Evolutionary conservation across 2,329 filamentous ascomycete genomes (phyloP), one percentile per base, ranked within the genome.

Genomic region (Aureobasidium uvarum): DNA sequence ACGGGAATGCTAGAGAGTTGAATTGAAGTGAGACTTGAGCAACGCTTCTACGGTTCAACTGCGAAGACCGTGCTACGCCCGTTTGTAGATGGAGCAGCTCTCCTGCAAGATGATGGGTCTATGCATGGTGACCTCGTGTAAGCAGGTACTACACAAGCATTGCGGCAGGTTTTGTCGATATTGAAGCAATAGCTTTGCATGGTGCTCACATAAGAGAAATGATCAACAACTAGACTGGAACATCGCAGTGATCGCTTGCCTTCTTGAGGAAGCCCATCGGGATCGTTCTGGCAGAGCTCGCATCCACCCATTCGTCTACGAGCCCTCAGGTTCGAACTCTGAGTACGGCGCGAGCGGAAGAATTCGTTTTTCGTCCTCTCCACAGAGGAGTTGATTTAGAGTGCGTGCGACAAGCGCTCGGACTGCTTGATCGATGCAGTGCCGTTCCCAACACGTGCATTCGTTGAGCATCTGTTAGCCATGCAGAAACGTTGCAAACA

Each of bases 121-220:
- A 48, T 60, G 56, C 56, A 48, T 60, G 56, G 56, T 46, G 56
- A 60, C 43, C 56, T 60, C 56, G 56, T 60, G 56, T 60, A 60
- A 46, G 56, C 56, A 48, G 28, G 56, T 46, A 23, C 33, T 14
- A 20, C 36, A 25, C 39, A 43, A 11, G 54, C n/a, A 31, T 25
- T 20, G 8, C 14, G 54, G 56, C 28, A 46, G 28, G 43, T 23
- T 23, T 36, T 60, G 39, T 60, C 56, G 56, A 38, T 60, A 33
- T 38, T 46, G 56, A 14, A 48, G 56, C 25, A 41, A 48, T 60
- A 60, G 56, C 56, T 46, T 31, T 18, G 56, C 56, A 60, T 60
- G 38, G 3, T 45, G 18, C 28, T 23, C 28, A 28, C n/a, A 13
- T 31, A 10, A 3, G 18, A 18, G n/a, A 48, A 38, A 46, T 48